These are phyloP conservation scores for Sugiyamaella americana DNA, from an alignment of 805 yeast species.

Conservation along the genomic window DNA sequence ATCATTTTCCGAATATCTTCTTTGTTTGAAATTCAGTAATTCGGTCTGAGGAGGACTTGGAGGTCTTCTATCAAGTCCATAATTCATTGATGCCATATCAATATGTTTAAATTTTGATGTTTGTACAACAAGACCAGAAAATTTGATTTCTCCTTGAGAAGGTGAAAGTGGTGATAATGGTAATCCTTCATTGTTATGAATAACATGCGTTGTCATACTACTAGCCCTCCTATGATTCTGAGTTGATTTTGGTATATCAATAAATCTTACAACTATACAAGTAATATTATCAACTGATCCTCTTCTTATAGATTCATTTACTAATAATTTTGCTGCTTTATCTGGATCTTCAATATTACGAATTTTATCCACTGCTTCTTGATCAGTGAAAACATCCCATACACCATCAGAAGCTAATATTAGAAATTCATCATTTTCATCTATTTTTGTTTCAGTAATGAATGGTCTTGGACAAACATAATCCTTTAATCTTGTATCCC, in stretches of 20 bases:
- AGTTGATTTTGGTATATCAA: background rate
- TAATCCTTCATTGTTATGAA: background rate
- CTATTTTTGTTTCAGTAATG: conserved; percentile 64
- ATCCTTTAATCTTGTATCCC: conserved; percentile 84
- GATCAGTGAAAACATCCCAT: conserved; percentile 91
- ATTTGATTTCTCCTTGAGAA: background rate
- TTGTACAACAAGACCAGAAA: background rate
- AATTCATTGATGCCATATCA: background rate
- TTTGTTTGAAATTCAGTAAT: background rate
- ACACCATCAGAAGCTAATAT: conserved; percentile 94
- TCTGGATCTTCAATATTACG: conserved; percentile 50
- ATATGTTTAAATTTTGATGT: background rate
- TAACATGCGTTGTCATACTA: background rate
- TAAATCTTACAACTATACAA: conserved; percentile 64
- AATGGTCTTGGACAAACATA: conserved; percentile 85
- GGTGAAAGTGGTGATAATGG: background rate
- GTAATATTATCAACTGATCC: conserved; percentile 88
- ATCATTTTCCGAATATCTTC: background rate
- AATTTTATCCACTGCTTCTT: conserved; percentile 71
- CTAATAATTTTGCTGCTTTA: conserved; percentile 59
- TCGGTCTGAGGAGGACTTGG: background rate
- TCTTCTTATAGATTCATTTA: conserved; percentile 64
- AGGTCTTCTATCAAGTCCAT: background rate
- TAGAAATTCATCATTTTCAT: conserved; percentile 60
- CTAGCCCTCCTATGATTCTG: background rate